These are phyloP conservation scores for Ganoderma lingzhi DNA, from an alignment of 1,284 basidiomycete genomes.

Conservation along the genomic window DNA sequence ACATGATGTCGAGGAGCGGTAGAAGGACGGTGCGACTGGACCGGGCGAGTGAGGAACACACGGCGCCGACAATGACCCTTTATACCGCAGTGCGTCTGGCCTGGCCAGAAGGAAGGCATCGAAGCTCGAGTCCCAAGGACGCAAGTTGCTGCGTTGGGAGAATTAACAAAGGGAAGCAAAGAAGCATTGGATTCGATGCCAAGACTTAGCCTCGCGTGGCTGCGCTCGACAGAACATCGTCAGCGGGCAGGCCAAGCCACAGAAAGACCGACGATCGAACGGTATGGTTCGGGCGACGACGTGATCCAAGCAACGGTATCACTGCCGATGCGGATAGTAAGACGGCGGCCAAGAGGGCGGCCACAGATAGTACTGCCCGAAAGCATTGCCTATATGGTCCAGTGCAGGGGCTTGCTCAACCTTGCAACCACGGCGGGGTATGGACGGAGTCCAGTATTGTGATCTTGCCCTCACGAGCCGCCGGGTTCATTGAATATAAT, in stretches of 20 bases:
- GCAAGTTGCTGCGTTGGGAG: neutral
- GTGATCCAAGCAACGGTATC: neutral
- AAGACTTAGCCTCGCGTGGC: neutral
- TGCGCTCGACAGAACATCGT: neutral
- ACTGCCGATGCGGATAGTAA: neutral
- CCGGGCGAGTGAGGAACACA: neutral
- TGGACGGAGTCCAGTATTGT: slow-evolving; percentile 1
- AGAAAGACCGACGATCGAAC: neutral
- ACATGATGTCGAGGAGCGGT: no score
- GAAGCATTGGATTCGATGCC: neutral
- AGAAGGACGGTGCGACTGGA: neutral
- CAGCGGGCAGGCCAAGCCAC: neutral
- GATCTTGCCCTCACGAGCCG: neutral
- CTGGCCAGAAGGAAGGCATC: neutral
- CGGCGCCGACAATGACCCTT: neutral
- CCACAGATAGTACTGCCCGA: neutral
- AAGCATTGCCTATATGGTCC: neutral
- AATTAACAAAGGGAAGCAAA: neutral
- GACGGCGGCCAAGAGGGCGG: neutral
- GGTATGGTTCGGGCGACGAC: neutral
- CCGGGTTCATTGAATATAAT: neutral
- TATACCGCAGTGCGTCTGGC: neutral
- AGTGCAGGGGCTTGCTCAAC: neutral
- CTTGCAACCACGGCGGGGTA: neutral
- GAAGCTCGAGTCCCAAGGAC: neutral